Base-by-base conservation (phyloP, 352 stramenopile species). In the Pythium sukuiense region DNA sequence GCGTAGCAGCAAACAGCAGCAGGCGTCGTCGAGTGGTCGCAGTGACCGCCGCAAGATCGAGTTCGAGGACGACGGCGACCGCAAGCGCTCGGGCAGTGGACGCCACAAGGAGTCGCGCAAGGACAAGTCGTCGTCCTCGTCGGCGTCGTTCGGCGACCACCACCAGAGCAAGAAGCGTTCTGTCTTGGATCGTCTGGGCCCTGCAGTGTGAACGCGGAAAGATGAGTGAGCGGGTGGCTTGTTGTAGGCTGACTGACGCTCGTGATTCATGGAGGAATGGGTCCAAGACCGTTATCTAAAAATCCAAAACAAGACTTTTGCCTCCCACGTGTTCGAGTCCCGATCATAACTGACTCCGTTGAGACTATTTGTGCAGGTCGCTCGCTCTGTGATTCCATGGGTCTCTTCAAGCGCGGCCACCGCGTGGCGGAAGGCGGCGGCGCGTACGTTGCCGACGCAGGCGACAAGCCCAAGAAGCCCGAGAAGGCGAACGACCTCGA, bases 151-250 rank as follows among this genome's bases (percentile, higher is more conserved):
- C 29, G 74, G 77, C 30, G 83, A 91, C 18, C 80, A 87, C 32
- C 81, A 91, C 26, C 83, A 87, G 39, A 55, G 74, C 53, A 95
- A 95, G 76, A 95, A 95, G 76, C 73, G 79, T 16, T 95, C 87
- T 1, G 87, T 95, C 27, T 73, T 95, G 16, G 87, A 95, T 48
- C 83, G 87, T 20, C 80, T 95, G 46, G 87, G 87, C 2, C 87
- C 87, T n/a, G 84, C 83, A 12, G 30, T 93, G 32, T 91, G 80
- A 59, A 12, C 20, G 8, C 3, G 7, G 39, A 48, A 16, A 2
- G 16, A 4, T 3, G 14, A 24, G 39, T 48, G 39, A 13, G 6
- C 13, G 1, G 16, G 7, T 48, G 14, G 18, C 39, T 48, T 13
- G 14, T 48, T n/a, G 18, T 13, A n/a, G 20, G 39, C 39, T 48